Conservation (phyloP, 2,329 filamentous ascomycete genomes). For the Passalora sequoiae region DNA sequence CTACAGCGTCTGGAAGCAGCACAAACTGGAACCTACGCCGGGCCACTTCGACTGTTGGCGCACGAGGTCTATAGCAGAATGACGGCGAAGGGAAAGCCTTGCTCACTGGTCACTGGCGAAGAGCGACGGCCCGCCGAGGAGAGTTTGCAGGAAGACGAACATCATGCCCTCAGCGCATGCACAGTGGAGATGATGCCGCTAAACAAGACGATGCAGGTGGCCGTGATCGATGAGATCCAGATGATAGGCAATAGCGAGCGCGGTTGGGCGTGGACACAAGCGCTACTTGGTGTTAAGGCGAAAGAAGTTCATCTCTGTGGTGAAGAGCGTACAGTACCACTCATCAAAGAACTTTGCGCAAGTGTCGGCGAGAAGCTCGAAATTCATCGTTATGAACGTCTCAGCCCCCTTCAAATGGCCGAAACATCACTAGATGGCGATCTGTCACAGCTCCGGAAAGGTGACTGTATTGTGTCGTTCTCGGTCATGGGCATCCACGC, state of each 20-base stretch:
- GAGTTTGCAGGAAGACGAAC: slow-evolving; percentile 46
- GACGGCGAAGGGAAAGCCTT: slow-evolving; percentile 67
- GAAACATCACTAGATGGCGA: slow-evolving; percentile 57
- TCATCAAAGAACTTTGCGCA: slow-evolving; percentile 73
- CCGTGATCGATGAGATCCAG: slow-evolving; percentile 97
- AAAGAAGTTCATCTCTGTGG: slow-evolving; percentile 91
- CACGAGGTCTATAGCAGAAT: slow-evolving; percentile 94
- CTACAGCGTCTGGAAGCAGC: slow-evolving; percentile 75
- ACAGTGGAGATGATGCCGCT: slow-evolving; percentile 85
- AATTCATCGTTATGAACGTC: slow-evolving; percentile 75
- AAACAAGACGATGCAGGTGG: slow-evolving; percentile 67
- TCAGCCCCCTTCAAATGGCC: slow-evolving; percentile 71
- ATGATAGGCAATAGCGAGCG: slow-evolving; percentile 80
- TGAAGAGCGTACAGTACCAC: slow-evolving; percentile 72
- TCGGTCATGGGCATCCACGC: slow-evolving; percentile 75
- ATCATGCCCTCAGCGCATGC: slow-evolving; percentile 63
- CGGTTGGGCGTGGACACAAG: slow-evolving; percentile 92
- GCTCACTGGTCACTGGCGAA: slow-evolving; percentile 83
- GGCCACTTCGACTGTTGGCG: slow-evolving; percentile 79
- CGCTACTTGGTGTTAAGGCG: slow-evolving; percentile 78
- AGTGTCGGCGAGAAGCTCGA: slow-evolving; percentile 75
- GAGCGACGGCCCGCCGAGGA: slow-evolving; percentile 63
- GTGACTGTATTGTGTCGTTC: slow-evolving; percentile 86
- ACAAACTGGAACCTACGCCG: slow-evolving; percentile 77
- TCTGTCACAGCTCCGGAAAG: slow-evolving; percentile 68